Evolutionary conservation across 169 alveolate genomes (phyloP), one percentile per base, ranked within the genome.

Genomic region (Theileria annulata): DNA sequence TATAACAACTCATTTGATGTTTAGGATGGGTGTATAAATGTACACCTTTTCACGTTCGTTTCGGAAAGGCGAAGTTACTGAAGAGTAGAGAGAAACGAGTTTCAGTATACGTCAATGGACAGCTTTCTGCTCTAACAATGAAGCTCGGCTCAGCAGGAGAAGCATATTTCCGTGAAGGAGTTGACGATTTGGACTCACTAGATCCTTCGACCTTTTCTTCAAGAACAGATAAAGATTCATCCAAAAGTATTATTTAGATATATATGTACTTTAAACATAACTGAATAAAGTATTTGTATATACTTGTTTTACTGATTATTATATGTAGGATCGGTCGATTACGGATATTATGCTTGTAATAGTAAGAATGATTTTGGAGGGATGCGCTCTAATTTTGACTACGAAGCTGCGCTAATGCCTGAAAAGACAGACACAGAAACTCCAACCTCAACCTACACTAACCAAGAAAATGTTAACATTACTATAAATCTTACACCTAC

Each of bases 31-130:
- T 85, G 81, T 90, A 90, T 66, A 88, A 91, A 19, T 88, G 97
- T 47, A 92, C 99, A 47, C 99, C 99, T 3, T 97, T 97, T 89
- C 99, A 96, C 75, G 98, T 97, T 25, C 91, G 99, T 75, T 98
- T 97, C 91, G 99, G 99, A 31, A 96, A 97, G 82, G 95, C 97
- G 47, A 95, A 96, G 90, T 88, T 98, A 35, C 93, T 97, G 30
- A 92, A 95, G 30, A 93, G 98, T 15, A 85, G 97, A 21, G 98
- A 94, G 76, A 98, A 97, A 81, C 83, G 83, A 21, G 98, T 97
- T n/a, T 92, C 94, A 1, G 87, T 97, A 6, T 74, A 90, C 23
- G 98, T 97, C 19, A 97, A 97, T 83, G 99, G 97, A 17, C 81
- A 93, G 74, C 93, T 86, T n/a, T 90, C 97, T 21, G 91, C 86